Evolutionary conservation across 2,329 filamentous ascomycete species (phyloP).

Genomic region (Fusarium nematophilum): DNA sequence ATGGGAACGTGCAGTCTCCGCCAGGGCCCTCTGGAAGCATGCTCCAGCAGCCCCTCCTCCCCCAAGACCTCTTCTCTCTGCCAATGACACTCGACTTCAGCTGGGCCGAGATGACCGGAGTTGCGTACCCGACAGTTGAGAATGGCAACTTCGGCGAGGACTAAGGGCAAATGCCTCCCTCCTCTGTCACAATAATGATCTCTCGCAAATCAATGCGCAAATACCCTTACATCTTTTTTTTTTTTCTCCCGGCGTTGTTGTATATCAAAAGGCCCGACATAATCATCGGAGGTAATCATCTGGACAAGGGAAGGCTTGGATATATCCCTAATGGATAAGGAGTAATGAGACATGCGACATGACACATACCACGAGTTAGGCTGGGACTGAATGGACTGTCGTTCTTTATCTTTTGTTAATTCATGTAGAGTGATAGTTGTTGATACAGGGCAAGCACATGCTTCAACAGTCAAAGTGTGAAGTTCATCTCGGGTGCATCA

Average conservation of each 20-base stretch:
- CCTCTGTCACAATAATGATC: slow-evolving; percentile 2
- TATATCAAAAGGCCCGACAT: slow-evolving; percentile 14
- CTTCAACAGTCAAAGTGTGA: no score
- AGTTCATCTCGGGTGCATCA: no score
- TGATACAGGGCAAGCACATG: neutral
- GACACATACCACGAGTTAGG: slow-evolving; percentile 24
- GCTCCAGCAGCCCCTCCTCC: slow-evolving; percentile 88
- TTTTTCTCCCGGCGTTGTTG: no score
- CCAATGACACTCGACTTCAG: slow-evolving; percentile 97
- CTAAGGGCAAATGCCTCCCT: slow-evolving; percentile 14
- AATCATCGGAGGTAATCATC: slow-evolving; percentile 15
- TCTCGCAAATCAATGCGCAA: no score
- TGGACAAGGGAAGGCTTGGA: neutral
- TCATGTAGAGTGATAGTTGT: neutral
- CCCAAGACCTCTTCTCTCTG: slow-evolving; percentile 94
- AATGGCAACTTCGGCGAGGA: slow-evolving; percentile 64
- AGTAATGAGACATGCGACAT: slow-evolving; percentile 42
- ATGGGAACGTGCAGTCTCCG: slow-evolving; percentile 51
- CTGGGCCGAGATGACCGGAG: slow-evolving; percentile 76
- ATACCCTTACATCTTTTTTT: no score
- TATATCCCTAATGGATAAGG: neutral
- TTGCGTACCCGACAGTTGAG: slow-evolving; percentile 71
- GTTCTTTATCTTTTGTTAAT: slow-evolving; percentile 9
- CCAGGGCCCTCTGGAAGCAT: slow-evolving; percentile 45
- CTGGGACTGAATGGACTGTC: slow-evolving; percentile 18